These are phyloP conservation scores for Mycosphaerelloides madeirae DNA, from an alignment of 2,329 filamentous ascomycete genomes.

Conservation along the genomic window DNA sequence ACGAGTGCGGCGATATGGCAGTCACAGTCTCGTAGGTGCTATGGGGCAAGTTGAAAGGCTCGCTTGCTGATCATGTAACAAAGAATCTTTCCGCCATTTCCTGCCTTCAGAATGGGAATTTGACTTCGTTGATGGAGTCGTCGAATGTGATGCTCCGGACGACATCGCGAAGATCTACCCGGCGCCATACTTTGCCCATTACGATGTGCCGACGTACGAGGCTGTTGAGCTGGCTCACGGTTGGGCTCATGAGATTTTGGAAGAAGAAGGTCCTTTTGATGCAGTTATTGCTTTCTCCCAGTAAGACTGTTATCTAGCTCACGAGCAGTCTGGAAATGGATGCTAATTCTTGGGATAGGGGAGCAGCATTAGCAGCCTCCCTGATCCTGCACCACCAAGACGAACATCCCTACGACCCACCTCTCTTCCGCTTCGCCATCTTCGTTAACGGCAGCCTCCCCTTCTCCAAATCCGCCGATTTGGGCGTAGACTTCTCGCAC, in stretches of 20 bases:
- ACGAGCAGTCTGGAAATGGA: background rate
- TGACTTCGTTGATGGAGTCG: background rate
- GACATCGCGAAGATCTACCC: background rate
- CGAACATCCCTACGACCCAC: slow-evolving; percentile 7
- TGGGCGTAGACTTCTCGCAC: background rate
- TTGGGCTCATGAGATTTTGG: background rate
- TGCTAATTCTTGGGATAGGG: background rate
- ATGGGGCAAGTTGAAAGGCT: background rate
- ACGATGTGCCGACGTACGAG: background rate
- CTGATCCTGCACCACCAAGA: slow-evolving; percentile 12
- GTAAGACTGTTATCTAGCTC: background rate
- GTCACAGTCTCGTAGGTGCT: background rate
- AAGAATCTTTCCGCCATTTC: background rate
- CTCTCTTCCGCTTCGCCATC: slow-evolving; percentile 15
- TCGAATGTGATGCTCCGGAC: background rate
- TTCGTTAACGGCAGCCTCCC: slow-evolving; percentile 11
- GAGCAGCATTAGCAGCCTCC: slow-evolving; percentile 1
- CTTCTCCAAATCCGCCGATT: background rate
- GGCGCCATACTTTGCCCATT: background rate
- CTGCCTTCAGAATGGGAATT: background rate
- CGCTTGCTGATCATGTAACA: background rate
- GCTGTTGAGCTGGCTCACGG: background rate
- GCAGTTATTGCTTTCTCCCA: background rate
- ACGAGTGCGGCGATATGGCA: background rate
- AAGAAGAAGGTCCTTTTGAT: slow-evolving; percentile 1